Conservation (phyloP, 139 green algal genomes). For the Mychonastes homosphaera region DNA sequence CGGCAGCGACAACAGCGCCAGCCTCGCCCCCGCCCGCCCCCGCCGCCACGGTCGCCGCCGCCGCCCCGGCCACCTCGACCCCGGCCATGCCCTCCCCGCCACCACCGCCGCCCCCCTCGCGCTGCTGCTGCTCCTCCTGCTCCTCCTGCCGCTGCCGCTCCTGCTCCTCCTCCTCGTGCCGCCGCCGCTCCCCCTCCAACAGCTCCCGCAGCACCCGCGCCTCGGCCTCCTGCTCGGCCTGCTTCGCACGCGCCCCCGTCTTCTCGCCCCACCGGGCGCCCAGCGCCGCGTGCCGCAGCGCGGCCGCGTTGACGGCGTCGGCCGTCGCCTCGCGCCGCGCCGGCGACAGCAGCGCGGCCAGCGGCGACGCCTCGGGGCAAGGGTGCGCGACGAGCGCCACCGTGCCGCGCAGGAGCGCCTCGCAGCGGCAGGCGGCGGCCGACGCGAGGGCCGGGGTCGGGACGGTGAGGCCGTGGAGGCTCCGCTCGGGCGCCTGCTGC, state of each 20-base stretch:
- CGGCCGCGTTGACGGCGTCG: constrained; percentile 57
- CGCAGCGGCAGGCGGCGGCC: too few relatives aligned
- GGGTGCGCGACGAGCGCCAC: constrained; percentile 71
- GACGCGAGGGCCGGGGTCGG: too few relatives aligned
- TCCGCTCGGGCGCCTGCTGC: neutral
- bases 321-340: constrained; percentile 54
- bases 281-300: constrained; percentile 28
- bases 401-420: constrained; percentile 36
- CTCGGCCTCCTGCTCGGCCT: constrained; percentile 62
- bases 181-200: neutral
- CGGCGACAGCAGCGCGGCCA: constrained; percentile 44
- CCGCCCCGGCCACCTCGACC: neutral
- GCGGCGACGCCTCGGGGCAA: constrained; percentile 38
- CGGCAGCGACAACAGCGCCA: neutral
- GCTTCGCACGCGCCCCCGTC: constrained; percentile 40
- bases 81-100: too few relatives aligned
- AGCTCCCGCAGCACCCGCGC: constrained; percentile 34
- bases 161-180: neutral
- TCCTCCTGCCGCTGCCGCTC: neutral
- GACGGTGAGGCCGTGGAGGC: too few relatives aligned
- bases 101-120: neutral
- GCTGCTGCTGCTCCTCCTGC: neutral
- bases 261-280: neutral
- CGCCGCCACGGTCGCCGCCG: neutral
- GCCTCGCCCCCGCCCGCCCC: too few relatives aligned